A percentile compares a stretch with the other conserved stretches of the same genome.
Evolutionary conservation across 2,329 filamentous ascomycete genomes (phyloP).

Genomic region (Karstenula rhodostoma): DNA sequence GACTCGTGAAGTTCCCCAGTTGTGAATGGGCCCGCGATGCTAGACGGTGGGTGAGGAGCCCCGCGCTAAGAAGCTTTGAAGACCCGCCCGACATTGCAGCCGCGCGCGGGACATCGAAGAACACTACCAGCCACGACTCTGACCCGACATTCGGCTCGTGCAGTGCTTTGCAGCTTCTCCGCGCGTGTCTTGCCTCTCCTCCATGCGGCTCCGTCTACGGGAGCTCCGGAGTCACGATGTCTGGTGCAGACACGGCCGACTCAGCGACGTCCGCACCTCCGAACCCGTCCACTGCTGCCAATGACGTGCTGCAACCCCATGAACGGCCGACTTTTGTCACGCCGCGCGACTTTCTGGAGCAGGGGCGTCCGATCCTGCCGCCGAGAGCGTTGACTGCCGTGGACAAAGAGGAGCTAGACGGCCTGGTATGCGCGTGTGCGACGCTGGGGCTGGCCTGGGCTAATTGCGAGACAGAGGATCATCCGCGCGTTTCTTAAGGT

Average conservation of each 20-base stretch:
- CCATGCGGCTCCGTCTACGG: conserved; percentile 47
- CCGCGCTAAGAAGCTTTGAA: conserved; percentile 22
- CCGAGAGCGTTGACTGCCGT: conserved; percentile 63
- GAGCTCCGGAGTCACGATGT: conserved; percentile 48
- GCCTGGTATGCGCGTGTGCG: conserved; percentile 66
- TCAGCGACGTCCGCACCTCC: conserved; percentile 26
- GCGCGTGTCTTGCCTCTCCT: conserved; percentile 27
- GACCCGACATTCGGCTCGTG: conserved; percentile 14
- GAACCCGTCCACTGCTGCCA: conserved; percentile 26
- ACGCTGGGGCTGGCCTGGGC: conserved; percentile 10
- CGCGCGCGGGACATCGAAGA: conserved; percentile 17
- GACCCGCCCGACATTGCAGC: conserved; percentile 10
- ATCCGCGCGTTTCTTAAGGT: conserved; percentile 96
- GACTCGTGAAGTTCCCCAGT: conserved; percentile 14
- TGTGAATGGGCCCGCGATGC: not conserved
- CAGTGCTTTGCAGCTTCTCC: conserved; percentile 15
- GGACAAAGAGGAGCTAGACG: conserved; percentile 80
- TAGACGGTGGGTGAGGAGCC: conserved; percentile 7
- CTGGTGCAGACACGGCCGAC: conserved; percentile 47
- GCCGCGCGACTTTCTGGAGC: conserved; percentile 49
- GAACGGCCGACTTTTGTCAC: conserved; percentile 46
- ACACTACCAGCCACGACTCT: conserved; percentile 29
- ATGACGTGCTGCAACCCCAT: conserved; percentile 33
- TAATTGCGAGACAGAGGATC: conserved; percentile 68
- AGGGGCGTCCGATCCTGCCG: conserved; percentile 33